Conservation (phyloP, 2,329 filamentous ascomycete species). For the Aspergillus eucalypticola region DNA sequence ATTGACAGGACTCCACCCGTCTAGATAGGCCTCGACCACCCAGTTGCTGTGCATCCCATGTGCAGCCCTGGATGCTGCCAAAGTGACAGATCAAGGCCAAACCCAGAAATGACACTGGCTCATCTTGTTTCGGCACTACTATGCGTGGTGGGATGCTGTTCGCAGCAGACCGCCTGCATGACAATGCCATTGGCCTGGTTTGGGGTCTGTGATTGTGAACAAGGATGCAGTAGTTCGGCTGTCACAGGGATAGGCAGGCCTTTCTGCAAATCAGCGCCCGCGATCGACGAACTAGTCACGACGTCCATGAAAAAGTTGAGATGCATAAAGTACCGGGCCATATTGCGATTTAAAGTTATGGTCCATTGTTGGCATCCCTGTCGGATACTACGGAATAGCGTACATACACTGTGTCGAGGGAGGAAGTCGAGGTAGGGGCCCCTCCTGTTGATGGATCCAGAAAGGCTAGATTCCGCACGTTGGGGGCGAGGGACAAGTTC, state of each 20-base stretch:
- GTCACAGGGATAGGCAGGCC: background rate
- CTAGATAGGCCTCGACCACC: background rate
- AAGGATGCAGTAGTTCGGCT: slow-evolving; percentile 6
- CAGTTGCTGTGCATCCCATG: background rate
- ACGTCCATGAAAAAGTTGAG: background rate
- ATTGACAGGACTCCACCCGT: background rate
- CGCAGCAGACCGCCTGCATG: slow-evolving; percentile 5
- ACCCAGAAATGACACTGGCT: slow-evolving; percentile 2
- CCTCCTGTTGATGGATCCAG: background rate
- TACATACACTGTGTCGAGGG: no score
- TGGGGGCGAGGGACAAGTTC: background rate
- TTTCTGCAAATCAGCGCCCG: background rate
- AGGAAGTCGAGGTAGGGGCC: background rate
- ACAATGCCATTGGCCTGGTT: slow-evolving; percentile 4
- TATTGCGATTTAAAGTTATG: background rate
- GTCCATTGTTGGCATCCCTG: background rate
- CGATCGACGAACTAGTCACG: background rate
- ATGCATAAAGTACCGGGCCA: background rate
- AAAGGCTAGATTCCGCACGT: background rate
- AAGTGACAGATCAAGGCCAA: background rate
- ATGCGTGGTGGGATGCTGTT: background rate
- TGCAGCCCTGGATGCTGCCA: background rate
- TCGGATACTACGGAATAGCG: background rate
- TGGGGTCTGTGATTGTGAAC: background rate
- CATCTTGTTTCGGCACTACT: background rate